Evolutionary conservation across 129 eudicot species (phyloP).

Genomic region (Helianthus tuberosus): DNA sequence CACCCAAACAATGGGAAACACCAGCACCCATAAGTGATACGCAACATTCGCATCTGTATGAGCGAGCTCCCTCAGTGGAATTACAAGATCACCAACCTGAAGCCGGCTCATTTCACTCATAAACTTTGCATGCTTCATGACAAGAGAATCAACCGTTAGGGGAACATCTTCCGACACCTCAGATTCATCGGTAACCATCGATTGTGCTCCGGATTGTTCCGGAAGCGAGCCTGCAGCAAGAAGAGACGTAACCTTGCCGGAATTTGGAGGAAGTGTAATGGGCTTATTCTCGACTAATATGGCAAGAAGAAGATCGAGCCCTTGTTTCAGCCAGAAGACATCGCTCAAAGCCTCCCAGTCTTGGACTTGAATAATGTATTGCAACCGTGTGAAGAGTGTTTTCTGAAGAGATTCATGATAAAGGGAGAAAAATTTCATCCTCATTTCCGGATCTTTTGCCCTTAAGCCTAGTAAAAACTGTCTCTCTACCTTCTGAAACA

Average conservation of each 20-base stretch:
- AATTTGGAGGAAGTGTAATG: constrained; percentile 95
- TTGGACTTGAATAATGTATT: constrained; percentile 89
- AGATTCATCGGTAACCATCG: constrained; percentile 67
- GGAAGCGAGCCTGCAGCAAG: constrained; percentile 52
- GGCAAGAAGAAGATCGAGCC: constrained; percentile 99
- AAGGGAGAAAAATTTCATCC: constrained; percentile 79
- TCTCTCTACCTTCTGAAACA: constrained; percentile 94
- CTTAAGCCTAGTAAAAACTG: constrained; percentile 88
- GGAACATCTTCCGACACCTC: constrained; percentile 79
- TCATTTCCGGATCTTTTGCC: constrained; percentile 88
- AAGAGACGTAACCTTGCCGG: constrained; percentile 84
- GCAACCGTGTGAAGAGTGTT: constrained; percentile 83
- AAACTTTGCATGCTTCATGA: constrained; percentile 75
- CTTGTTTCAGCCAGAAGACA: constrained; percentile 99
- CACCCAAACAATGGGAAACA: constrained; percentile 99
- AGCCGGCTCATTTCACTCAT: constrained; percentile 81
- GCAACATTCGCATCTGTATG: constrained; percentile 98
- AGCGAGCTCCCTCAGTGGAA: constrained; percentile 92
- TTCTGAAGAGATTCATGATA: constrained; percentile 94
- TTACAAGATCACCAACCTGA: constrained; percentile 85
- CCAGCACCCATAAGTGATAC: constrained; percentile 96
- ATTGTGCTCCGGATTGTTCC: constrained; percentile 61
- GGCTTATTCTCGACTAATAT: constrained; percentile 92
- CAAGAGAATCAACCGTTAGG: constrained; percentile 76
- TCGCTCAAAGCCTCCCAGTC: constrained; percentile 99